These are phyloP conservation scores for Eragrostis nindensis DNA, from an alignment of 176 grass and related monocot species.

Conservation along the genomic window DNA sequence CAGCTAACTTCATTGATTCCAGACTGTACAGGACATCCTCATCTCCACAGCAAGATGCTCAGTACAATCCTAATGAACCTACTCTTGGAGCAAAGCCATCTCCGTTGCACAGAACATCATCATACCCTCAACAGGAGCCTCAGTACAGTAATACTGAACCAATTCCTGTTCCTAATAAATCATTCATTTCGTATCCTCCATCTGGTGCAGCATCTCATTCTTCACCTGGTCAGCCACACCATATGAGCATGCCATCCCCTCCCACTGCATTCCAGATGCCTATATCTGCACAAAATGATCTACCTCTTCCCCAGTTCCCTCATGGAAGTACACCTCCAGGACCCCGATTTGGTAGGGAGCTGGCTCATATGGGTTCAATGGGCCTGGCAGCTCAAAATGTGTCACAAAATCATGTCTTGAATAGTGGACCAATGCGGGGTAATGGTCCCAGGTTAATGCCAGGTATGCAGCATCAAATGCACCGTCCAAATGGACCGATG, in stretches of 20 bases:
- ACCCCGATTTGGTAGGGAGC: slow-evolving; percentile 47
- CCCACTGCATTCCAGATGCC: slow-evolving; percentile 50
- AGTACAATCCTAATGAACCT: slow-evolving; percentile 41
- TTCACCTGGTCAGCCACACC: slow-evolving; percentile 51
- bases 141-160: slow-evolving; percentile 64
- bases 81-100: slow-evolving; percentile 50
- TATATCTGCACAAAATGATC: slow-evolving; percentile 53
- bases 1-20: slow-evolving; percentile 39
- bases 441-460: slow-evolving; percentile 37
- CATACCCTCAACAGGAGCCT: slow-evolving; percentile 66
- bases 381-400: slow-evolving; percentile 26
- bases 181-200: slow-evolving; percentile 54
- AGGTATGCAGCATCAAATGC: slow-evolving; percentile 41
- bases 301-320: slow-evolving; percentile 35
- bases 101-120: slow-evolving; percentile 62
- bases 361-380: slow-evolving; percentile 23
- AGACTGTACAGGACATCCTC: slow-evolving; percentile 57
- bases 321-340: slow-evolving; percentile 42
- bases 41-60: slow-evolving; percentile 54
- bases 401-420: slow-evolving; percentile 48
- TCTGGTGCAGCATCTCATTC: slow-evolving; percentile 42
- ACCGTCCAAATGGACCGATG: slow-evolving; percentile 44
- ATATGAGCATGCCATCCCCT: slow-evolving; percentile 53
- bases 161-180: slow-evolving; percentile 58
- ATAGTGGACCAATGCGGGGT: slow-evolving; percentile 34